Conservation (phyloP, 1,139 yeast species). For the Candida freyschussii region DNA sequence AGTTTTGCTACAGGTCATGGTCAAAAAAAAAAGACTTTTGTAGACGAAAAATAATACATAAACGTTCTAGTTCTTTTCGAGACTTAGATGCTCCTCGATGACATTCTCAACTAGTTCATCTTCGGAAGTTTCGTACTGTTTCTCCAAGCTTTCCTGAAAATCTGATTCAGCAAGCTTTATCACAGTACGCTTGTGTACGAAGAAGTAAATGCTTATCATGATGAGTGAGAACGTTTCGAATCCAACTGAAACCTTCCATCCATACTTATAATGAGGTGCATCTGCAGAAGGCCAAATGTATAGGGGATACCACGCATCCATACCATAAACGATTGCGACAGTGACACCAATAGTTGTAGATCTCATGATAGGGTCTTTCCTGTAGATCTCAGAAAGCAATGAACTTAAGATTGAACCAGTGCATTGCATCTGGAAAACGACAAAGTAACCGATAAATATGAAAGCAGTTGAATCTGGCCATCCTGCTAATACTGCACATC, state of each 20-base stretch:
- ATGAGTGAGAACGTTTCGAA: slow-evolving; percentile 3
- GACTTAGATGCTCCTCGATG: too few relatives aligned
- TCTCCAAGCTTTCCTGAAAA: too few relatives aligned
- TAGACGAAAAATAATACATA: too few relatives aligned
- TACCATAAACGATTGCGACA: slow-evolving; percentile 13
- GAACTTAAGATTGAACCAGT: slow-evolving; percentile 6
- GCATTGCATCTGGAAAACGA: slow-evolving; percentile 3
- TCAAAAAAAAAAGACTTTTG: too few relatives aligned
- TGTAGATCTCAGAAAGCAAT: slow-evolving; percentile 5
- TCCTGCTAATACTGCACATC: slow-evolving; percentile 4
- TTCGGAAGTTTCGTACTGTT: too few relatives aligned
- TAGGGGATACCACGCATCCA: slow-evolving; percentile 19
- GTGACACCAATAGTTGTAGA: slow-evolving; percentile 6
- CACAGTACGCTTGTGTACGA: too few relatives aligned
- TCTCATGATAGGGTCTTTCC: slow-evolving; percentile 7
- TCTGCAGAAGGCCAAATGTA: slow-evolving; percentile 15
- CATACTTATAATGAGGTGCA: slow-evolving; percentile 18
- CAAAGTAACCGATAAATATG: slow-evolving; percentile 36
- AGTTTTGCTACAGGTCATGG: too few relatives aligned
- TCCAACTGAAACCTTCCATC: slow-evolving; percentile 13
- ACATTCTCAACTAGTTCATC: too few relatives aligned
- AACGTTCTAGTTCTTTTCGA: too few relatives aligned
- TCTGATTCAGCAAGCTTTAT: too few relatives aligned
- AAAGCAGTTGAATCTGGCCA: slow-evolving; percentile 32
- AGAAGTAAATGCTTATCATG: too few relatives aligned